These are phyloP conservation scores for Sporothrix humicola DNA, from an alignment of 2,329 filamentous ascomycete species.

Conservation along the genomic window DNA sequence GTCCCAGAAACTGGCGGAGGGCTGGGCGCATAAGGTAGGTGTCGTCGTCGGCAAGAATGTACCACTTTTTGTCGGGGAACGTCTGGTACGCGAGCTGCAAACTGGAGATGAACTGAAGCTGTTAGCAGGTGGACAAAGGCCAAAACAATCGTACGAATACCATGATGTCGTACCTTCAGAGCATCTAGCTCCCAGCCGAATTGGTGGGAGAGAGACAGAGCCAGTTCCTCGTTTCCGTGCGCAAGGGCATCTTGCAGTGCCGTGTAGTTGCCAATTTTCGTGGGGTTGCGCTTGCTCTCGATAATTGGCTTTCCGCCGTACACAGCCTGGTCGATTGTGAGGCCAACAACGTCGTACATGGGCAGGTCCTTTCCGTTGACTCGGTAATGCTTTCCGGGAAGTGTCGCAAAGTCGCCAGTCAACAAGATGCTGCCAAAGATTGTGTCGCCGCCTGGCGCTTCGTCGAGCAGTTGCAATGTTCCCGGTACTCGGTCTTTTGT, in stretches of 20 bases:
- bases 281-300: background rate
- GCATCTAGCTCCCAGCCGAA: slow-evolving; percentile 26
- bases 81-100: slow-evolving; percentile 5
- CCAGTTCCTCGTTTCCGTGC: background rate
- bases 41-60: slow-evolving; percentile 25
- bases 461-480: background rate
- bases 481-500: slow-evolving; percentile 6
- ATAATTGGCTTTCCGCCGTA: background rate
- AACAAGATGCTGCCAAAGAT: slow-evolving; percentile 5
- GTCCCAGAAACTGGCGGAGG: slow-evolving; percentile 16
- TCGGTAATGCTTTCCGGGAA: background rate
- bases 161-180: background rate
- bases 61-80: slow-evolving; percentile 22
- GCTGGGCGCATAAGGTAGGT: slow-evolving; percentile 4
- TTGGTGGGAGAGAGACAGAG: background rate
- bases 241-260: background rate
- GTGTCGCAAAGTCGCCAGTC: slow-evolving; percentile 7
- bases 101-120: slow-evolving; percentile 8
- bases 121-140: too few relatives aligned
- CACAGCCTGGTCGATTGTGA: background rate
- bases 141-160: too few relatives aligned
- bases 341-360: slow-evolving; percentile 6
- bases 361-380: slow-evolving; percentile 9
- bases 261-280: background rate
- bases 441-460: background rate